Conservation (phyloP, 2,329 filamentous ascomycete genomes). For the Neonectria neomacrospora region DNA sequence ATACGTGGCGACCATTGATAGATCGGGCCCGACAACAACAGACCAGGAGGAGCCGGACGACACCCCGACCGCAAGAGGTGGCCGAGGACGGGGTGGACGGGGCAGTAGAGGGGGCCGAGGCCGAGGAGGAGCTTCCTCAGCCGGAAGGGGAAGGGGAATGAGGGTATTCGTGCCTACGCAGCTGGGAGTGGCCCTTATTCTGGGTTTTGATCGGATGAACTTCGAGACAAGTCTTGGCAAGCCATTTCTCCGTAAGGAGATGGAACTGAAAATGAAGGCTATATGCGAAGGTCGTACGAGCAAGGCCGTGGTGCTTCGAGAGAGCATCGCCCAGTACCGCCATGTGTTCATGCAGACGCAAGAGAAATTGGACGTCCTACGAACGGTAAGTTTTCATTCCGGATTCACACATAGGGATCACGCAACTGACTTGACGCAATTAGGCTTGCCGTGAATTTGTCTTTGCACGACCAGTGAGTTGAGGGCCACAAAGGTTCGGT, state of each 20-base stretch:
- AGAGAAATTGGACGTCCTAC: slow-evolving; percentile 76
- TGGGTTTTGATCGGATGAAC: slow-evolving; percentile 94
- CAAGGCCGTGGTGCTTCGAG: slow-evolving; percentile 77
- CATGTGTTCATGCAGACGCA: slow-evolving; percentile 86
- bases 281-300: slow-evolving; percentile 90
- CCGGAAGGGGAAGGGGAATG: slow-evolving; percentile 62
- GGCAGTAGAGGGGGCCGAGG: slow-evolving; percentile 51
- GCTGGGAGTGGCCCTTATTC: slow-evolving; percentile 88
- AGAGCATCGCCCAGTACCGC: slow-evolving; percentile 88
- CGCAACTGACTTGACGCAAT: slow-evolving; percentile 33
- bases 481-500: slow-evolving; percentile 20
- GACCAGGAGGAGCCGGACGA: slow-evolving; percentile 53
- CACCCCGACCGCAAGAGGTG: slow-evolving; percentile 55
- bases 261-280: slow-evolving; percentile 96
- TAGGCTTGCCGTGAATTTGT: slow-evolving; percentile 55
- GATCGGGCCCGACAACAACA: slow-evolving; percentile 49
- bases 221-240: slow-evolving; percentile 94
- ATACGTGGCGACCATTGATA: slow-evolving; percentile 78
- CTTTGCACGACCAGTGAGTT: slow-evolving; percentile 34
- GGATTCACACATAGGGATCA: slow-evolving; percentile 8
- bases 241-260: slow-evolving; percentile 95
- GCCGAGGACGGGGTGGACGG: slow-evolving; percentile 59
- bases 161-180: slow-evolving; percentile 94
- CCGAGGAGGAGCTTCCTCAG: slow-evolving; percentile 55
- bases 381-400: slow-evolving; percentile 61